These are phyloP conservation scores for Cucurbita argyrosperma DNA, from an alignment of 306 rosid genomes.

Conservation along the genomic window DNA sequence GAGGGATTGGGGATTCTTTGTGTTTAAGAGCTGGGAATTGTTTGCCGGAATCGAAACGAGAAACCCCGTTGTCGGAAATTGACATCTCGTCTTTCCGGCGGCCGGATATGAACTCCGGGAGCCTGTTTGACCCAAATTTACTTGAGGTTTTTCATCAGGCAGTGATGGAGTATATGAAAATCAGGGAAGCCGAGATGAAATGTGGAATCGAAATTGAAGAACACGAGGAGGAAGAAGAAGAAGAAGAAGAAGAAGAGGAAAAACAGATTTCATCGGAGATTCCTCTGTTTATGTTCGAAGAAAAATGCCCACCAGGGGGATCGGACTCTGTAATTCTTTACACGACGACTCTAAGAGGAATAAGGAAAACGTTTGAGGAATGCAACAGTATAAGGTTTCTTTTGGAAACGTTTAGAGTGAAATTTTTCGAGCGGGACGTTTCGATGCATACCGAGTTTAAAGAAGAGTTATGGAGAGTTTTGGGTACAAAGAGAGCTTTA, in stretches of 20 bases:
- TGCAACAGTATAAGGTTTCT: slow-evolving; percentile 65
- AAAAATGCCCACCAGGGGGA: slow-evolving; percentile 69
- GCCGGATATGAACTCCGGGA: slow-evolving; percentile 65
- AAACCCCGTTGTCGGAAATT: slow-evolving; percentile 19
- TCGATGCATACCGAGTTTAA: slow-evolving; percentile 70
- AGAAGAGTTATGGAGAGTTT: slow-evolving; percentile 45
- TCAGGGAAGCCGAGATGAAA: slow-evolving; percentile 29
- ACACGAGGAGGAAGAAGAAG: background rate
- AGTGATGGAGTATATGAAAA: slow-evolving; percentile 28
- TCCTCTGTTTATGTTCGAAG: slow-evolving; percentile 32
- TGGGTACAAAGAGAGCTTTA: slow-evolving; percentile 25
- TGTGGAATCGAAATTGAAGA: slow-evolving; percentile 8
- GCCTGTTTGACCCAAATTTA: slow-evolving; percentile 68
- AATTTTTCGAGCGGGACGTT: slow-evolving; percentile 54
- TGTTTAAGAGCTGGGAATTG: slow-evolving; percentile 12
- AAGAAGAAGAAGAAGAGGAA: slow-evolving; percentile 3
- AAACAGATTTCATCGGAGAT: background rate
- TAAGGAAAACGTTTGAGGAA: slow-evolving; percentile 68
- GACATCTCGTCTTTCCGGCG: slow-evolving; percentile 40
- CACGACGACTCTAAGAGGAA: slow-evolving; percentile 67
- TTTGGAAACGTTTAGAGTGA: slow-evolving; percentile 54
- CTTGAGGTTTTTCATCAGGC: slow-evolving; percentile 53
- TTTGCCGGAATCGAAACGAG: background rate
- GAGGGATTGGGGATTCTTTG: background rate
- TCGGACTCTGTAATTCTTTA: slow-evolving; percentile 45